phyloP scores from a whole-genome alignment of 148 eudicot species.

The Beta vulgaris region DNA sequence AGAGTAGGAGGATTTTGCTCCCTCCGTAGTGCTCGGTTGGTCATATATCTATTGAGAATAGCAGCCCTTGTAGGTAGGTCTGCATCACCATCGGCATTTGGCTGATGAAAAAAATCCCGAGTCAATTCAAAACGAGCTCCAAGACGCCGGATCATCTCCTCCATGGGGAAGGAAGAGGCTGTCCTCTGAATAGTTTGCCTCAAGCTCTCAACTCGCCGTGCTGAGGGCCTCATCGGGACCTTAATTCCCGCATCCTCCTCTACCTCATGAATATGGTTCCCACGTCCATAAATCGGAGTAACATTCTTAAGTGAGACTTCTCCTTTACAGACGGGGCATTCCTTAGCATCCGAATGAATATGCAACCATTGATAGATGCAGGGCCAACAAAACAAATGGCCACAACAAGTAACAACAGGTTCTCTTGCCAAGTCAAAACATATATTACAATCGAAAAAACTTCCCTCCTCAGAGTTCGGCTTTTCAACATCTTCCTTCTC shows the following conservation, averaged over 20 bases:
- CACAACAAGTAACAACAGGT: conserved; percentile 94
- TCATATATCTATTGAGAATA: conserved; percentile 56
- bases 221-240: conserved; percentile 74
- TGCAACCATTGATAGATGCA: conserved; percentile 91
- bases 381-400: conserved; percentile 98
- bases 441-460: conserved; percentile 89
- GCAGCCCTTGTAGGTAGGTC: conserved; percentile 51
- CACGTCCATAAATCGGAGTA: conserved; percentile 88
- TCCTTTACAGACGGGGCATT: conserved; percentile 95
- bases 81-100: conserved; percentile 36
- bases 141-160: conserved; percentile 87
- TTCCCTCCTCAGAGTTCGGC: conserved; percentile 43
- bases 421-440: conserved; percentile 89
- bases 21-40: conserved; percentile 64
- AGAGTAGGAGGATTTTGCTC: conserved; percentile 42
- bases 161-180: conserved; percentile 66
- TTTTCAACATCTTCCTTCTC: conserved; percentile 56
- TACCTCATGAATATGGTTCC: conserved; percentile 32
- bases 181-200: conserved; percentile 77
- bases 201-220: conserved; percentile 73
- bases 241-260: conserved; percentile 51
- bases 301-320: conserved; percentile 72
- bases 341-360: conserved; percentile 75
- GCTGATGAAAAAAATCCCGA: conserved; percentile 47
- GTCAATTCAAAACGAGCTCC: conserved; percentile 68